Evolutionary conservation across 306 rosid species (phyloP), one percentile per base, ranked within the genome.

Genomic region (Vigna radiata): DNA sequence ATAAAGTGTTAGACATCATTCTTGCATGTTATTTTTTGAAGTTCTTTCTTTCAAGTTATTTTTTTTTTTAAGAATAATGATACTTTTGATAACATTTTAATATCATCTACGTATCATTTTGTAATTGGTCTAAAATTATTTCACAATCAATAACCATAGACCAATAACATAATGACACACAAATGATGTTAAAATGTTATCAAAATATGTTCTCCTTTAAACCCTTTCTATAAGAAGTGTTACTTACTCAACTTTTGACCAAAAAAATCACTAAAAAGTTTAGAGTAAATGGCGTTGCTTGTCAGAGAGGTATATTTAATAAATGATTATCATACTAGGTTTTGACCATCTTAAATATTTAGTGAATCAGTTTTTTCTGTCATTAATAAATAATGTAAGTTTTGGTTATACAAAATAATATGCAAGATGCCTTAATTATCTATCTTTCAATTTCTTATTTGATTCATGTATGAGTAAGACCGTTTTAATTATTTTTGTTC

Each of bases 161-260:
- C 21, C 21, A 19, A 19, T 19, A n/a, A n/a, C n/a, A n/a, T n/a
- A 19, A 19, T 19, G 21, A 19, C 21, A 19, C 21, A 1, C 1
- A 19, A 19, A 19, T 19, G 21, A 19, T 19, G 1, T 19, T 19
- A 19, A n/a, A n/a, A n/a, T n/a, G n/a, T n/a, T n/a, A n/a, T n/a
- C n/a, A n/a, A n/a, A n/a, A n/a, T n/a, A n/a, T n/a, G n/a, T n/a
- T n/a, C n/a, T 50, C 29, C 67, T n/a, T 1, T 33, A 2, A 33
- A 65, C 8, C 66, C 53, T 3, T 61, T 75, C 4, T 68, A 21
- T 17, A 33, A 72, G 59, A 73, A 83, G 82, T 79, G 90, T 83
- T 86, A 84, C 67, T 68, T 83, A 73, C 88, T 90, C 86, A 87
- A 77, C 86, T 84, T 89, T 79, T 53, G 58, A 67, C 73, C 44